Percentiles rank a stretch among this genome's conserved stretches.
These are phyloP conservation scores for Penicillium sp. DNA, from an alignment of 2,329 filamentous ascomycete genomes.

Conservation along the genomic window DNA sequence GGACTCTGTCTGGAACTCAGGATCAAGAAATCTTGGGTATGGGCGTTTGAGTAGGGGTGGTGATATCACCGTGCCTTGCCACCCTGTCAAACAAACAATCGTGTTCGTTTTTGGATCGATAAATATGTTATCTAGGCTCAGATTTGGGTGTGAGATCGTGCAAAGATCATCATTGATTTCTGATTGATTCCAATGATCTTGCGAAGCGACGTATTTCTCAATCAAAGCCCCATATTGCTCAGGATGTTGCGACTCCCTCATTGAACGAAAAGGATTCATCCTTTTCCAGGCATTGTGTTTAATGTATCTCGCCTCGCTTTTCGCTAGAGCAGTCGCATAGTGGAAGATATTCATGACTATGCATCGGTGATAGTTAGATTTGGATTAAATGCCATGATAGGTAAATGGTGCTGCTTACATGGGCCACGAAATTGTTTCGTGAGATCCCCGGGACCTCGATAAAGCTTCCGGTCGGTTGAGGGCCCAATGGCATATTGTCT, in stretches of 20 bases:
- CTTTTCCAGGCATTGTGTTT: neutral
- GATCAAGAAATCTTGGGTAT: slow-evolving; percentile 12
- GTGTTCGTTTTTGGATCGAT: slow-evolving; percentile 19
- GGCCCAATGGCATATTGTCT: slow-evolving; percentile 6
- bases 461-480: slow-evolving; percentile 7
- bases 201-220: neutral
- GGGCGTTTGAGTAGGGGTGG: slow-evolving; percentile 15
- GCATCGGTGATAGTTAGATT: neutral
- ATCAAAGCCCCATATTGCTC: neutral
- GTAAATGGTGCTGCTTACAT: slow-evolving; percentile 4
- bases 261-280: slow-evolving; percentile 1
- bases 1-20: slow-evolving; percentile 4
- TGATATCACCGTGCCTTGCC: slow-evolving; percentile 15
- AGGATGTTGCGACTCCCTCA: neutral
- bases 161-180: slow-evolving; percentile 11
- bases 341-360: slow-evolving; percentile 2
- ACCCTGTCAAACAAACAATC: slow-evolving; percentile 17
- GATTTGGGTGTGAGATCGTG: slow-evolving; percentile 21
- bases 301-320: slow-evolving; percentile 6
- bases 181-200: neutral
- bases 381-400: neutral
- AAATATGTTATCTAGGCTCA: slow-evolving; percentile 22
- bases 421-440: slow-evolving; percentile 11
- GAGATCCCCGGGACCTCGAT: neutral
- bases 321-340: slow-evolving; percentile 4